Conservation (phyloP, 2,329 filamentous ascomycete species). For the Clarireedia homoeocarpa region DNA sequence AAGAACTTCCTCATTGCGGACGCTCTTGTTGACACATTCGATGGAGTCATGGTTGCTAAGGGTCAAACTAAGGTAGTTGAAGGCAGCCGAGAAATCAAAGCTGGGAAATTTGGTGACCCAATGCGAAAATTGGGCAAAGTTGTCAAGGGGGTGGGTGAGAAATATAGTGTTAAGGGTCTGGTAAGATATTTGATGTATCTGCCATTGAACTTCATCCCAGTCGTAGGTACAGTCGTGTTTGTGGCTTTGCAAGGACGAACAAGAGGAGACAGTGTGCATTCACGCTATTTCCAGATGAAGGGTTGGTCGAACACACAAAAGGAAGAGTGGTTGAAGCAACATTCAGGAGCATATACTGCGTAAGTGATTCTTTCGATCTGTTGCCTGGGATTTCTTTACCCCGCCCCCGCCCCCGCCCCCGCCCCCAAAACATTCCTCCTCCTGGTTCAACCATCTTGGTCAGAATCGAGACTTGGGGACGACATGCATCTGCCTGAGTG, state of each 20-base stretch:
- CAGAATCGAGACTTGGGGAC: background rate
- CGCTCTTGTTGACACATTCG: conserved; percentile 81
- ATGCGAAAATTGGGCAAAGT: conserved; percentile 48
- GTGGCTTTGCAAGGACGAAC: conserved; percentile 61
- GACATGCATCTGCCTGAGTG: too few relatives aligned
- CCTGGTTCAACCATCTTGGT: background rate
- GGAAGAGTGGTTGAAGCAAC: conserved; percentile 60
- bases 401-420: too few relatives aligned
- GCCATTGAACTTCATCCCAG: conserved; percentile 86
- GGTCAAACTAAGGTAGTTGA: conserved; percentile 55
- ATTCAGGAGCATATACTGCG: conserved; percentile 74
- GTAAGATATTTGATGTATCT: conserved; percentile 65
- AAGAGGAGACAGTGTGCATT: conserved; percentile 37
- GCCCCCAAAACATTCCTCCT: too few relatives aligned
- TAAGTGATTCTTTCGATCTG: conserved; percentile 35
- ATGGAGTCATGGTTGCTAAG: conserved; percentile 55
- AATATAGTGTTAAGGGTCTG: conserved; percentile 53
- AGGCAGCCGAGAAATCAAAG: conserved; percentile 65
- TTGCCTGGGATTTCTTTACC: background rate
- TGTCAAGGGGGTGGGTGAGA: conserved; percentile 48
- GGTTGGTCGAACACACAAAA: conserved; percentile 61
- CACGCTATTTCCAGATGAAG: conserved; percentile 84
- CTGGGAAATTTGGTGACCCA: conserved; percentile 42
- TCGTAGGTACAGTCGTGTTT: conserved; percentile 78
- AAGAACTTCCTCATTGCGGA: conserved; percentile 73